These are phyloP conservation scores for Umbilicaria muhlenbergii DNA, from an alignment of 495 filamentous ascomycete species.

Conservation along the genomic window DNA sequence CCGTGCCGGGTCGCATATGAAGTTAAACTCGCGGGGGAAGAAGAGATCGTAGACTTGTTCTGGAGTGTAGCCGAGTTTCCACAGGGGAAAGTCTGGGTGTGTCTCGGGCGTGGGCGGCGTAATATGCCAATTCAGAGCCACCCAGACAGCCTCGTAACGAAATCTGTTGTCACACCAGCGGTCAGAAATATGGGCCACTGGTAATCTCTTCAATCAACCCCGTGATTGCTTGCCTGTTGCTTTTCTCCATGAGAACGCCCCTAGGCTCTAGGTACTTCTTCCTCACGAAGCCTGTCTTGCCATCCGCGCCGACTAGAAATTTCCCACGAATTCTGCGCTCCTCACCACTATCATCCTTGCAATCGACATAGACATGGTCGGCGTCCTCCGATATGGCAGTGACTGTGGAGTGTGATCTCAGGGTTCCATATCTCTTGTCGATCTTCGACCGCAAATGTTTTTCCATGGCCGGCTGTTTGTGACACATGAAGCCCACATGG, in stretches of 20 bases:
- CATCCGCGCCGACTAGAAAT: conserved; percentile 35
- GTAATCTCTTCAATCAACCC: not conserved
- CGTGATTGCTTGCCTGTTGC: conserved; percentile 10
- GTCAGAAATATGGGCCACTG: not conserved
- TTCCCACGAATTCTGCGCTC: conserved; percentile 14
- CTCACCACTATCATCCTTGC: conserved; percentile 17
- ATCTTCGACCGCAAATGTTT: conserved; percentile 13
- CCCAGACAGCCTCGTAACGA: conserved; percentile 35
- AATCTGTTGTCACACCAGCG: conserved; percentile 9
- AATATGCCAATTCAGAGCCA: conserved; percentile 34
- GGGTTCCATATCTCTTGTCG: conserved; percentile 11
- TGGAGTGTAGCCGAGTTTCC: conserved; percentile 30
- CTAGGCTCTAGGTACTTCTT: conserved; percentile 33
- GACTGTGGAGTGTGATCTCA: conserved; percentile 22
- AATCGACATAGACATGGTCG: conserved; percentile 19
- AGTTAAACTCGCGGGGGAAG: conserved; percentile 32
- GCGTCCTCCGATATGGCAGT: conserved; percentile 17
- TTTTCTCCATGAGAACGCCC: conserved; percentile 26
- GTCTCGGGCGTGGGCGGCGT: conserved; percentile 26
- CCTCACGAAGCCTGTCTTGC: conserved; percentile 31
- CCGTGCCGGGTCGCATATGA: conserved; percentile 26
- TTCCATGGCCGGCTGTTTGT: conserved; percentile 16
- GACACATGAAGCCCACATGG: conserved; percentile 22
- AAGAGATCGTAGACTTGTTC: conserved; percentile 34
- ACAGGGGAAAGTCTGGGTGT: conserved; percentile 33